Evolutionary conservation across 176 grass and related monocot species (phyloP), one percentile per base, ranked within the genome.

Genomic region (Bonia amplexicaulis): DNA sequence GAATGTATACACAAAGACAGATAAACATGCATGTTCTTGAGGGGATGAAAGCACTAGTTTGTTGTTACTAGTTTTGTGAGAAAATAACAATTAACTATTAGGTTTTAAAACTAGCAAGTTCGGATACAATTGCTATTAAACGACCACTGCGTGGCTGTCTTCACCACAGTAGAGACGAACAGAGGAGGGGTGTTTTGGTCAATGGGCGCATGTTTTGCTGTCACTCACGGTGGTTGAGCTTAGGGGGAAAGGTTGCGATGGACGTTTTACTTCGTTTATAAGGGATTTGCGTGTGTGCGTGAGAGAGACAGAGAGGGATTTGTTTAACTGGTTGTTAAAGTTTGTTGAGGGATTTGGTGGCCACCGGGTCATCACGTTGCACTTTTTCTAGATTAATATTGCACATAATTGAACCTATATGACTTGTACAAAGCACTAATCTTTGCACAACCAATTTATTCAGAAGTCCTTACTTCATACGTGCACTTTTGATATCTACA

Each of bases 221-320:
- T 79, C 81, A 74, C 78, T 71, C 81, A 74, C 74, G 88, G 85
- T 88, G 39, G 85, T 88, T 88, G 69, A 78, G 59, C 53, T 67
- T 17, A 49, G 64, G 59, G 49, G 57, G 49, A 17, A 49, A 29
- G 40, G 48, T 14, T 12, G 2, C 46, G 9, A 66, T 71, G 52
- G 27, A 31, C 76, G 19, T 73, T 92, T 87, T 76, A 89, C 91
- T 85, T 90, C 15, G 46, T 74, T 85, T 73, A 9, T 80, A 77
- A 81, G 72, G 40, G 25, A 82, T 76, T 49, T 14, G 70, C 5
- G 49, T 52, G 6, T 17, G 15, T 17, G 0, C 0, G 15, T 16
- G 48, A 17, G 68, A 37, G 37, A 39, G 67, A 45, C 62, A 42
- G 48, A 3, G 64, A 4, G 19, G 4, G 49, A 10, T 63, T 87